These are phyloP conservation scores for Jamesozyma lodderae DNA, from an alignment of 805 yeast species.

Conservation along the genomic window DNA sequence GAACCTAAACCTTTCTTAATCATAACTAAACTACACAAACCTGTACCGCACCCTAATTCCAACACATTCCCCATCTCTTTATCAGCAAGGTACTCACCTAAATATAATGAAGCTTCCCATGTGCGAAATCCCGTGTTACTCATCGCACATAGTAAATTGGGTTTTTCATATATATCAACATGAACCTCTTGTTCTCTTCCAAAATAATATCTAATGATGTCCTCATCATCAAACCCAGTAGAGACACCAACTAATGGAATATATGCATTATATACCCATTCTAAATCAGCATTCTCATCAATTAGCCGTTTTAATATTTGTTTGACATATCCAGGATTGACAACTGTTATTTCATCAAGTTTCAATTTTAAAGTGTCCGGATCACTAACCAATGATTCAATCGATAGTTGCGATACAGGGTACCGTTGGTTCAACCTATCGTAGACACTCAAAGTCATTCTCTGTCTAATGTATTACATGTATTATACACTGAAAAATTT, in stretches of 20 bases:
- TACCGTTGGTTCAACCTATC: slow-evolving; percentile 12
- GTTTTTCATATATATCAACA: slow-evolving; percentile 46
- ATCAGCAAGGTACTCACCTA: slow-evolving; percentile 38
- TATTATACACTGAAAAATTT: too few species aligned
- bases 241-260: slow-evolving; percentile 19
- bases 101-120: slow-evolving; percentile 83
- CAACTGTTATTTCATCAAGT: too few species aligned
- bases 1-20: slow-evolving; percentile 7
- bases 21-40: slow-evolving; percentile 40
- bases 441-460: background rate
- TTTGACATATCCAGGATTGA: slow-evolving; percentile 47
- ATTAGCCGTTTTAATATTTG: slow-evolving; percentile 38
- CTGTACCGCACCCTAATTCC: slow-evolving; percentile 89
- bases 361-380: too few species aligned
- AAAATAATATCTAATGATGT: slow-evolving; percentile 29
- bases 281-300: slow-evolving; percentile 19
- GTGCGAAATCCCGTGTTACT: slow-evolving; percentile 88
- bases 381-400: background rate
- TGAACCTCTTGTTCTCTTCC: slow-evolving; percentile 1
- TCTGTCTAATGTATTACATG: too few species aligned
- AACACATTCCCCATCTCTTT: slow-evolving; percentile 29
- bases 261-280: slow-evolving; percentile 23
- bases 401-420: slow-evolving; percentile 5
- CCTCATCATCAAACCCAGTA: slow-evolving; percentile 23
- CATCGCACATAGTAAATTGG: slow-evolving; percentile 53